Evolutionary conservation across 768 basidiomycete species (phyloP), one percentile per base, ranked within the genome.

Genomic region (Suillus luteus): DNA sequence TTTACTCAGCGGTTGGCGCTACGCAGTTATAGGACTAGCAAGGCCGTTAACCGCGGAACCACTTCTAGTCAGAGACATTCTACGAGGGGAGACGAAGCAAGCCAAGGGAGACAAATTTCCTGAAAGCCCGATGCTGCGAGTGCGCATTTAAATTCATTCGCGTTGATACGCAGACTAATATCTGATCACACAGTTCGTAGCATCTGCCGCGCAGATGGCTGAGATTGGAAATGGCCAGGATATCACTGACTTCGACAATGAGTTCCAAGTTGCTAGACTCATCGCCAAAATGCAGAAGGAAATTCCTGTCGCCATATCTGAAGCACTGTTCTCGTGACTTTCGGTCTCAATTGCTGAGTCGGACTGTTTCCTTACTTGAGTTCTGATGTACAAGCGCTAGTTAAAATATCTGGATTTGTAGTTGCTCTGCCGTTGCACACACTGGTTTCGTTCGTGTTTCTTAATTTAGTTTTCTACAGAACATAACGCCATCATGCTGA

Each of bases 401-500:
- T 35, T 52, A 19, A 54, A n/a, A 54, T 54, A 7, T 12, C 11
- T 12, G 37, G 37, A 40, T 40, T 59, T 14, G 60, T 55, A 49
- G 49, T 38, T 17, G 17, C 37, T 31, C 10, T 61, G 40, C 43
- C 33, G 37, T 22, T 19, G 38, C 61, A 35, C 41, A 62, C 41
- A 62, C n/a, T 19, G 17, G 17, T 60, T 49, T 62, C 8, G 37
- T 52, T 3, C n/a, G 22, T 60, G 54, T 15, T 33, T 59, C 9
- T 48, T 38, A 15, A 22, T 33, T 33, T 57, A 66, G 24, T 15
- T 4, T 44, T 65, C 62, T 44, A 71, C 74, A 11, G 77, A 74
- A 31, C 79, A 80, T 31, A 85, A 76, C 3, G 82, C 81, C 68
- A 85, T 81, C 73, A 85, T 75, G 63, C 75, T 83, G 69, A 85